A percentile compares a stretch with the other conserved stretches of the same genome.
Conservation (phyloP, 352 stramenopile species). For the Phytophthora sp. region DNA sequence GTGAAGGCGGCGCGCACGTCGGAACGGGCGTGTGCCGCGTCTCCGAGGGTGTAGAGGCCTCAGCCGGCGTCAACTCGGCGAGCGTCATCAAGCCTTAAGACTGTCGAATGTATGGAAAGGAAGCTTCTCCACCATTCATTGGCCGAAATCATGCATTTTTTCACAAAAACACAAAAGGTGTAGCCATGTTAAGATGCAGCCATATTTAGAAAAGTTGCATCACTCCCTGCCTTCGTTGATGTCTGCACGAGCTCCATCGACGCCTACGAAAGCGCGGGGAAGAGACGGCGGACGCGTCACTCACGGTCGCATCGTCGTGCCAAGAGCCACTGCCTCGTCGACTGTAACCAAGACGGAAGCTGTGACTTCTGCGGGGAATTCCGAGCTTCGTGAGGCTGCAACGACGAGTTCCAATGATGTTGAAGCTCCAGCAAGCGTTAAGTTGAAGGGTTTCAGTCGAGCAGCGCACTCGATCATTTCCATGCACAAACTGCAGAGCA, state of each 20-base stretch:
- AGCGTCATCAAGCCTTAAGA: neutral
- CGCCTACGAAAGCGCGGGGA: slow-evolving; percentile 23
- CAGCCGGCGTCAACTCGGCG: neutral
- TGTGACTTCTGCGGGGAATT: neutral
- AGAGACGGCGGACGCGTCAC: slow-evolving; percentile 7
- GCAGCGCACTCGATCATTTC: slow-evolving; percentile 47
- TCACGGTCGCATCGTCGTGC: slow-evolving; percentile 10
- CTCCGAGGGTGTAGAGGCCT: slow-evolving; percentile 2
- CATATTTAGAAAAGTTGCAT: slow-evolving; percentile 17
- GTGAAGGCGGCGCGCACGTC: neutral
- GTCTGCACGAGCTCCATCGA: slow-evolving; percentile 9
- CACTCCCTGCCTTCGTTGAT: slow-evolving; percentile 12
- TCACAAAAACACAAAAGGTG: too few species aligned
- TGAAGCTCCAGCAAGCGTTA: neutral
- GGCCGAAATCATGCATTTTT: too few species aligned
- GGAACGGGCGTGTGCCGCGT: too few species aligned
- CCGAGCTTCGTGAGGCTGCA: neutral
- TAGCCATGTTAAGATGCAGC: neutral
- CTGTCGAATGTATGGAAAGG: neutral
- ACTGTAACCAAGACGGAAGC: slow-evolving; percentile 5
- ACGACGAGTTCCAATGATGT: neutral
- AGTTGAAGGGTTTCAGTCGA: slow-evolving; percentile 33
- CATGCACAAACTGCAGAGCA: slow-evolving; percentile 21
- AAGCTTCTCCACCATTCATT: neutral
- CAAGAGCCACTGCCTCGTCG: slow-evolving; percentile 12